Percentiles rank a stretch among this genome's conserved stretches.
Conservation (phyloP, 1,284 basidiomycete genomes). For the Pascua guehoae region DNA sequence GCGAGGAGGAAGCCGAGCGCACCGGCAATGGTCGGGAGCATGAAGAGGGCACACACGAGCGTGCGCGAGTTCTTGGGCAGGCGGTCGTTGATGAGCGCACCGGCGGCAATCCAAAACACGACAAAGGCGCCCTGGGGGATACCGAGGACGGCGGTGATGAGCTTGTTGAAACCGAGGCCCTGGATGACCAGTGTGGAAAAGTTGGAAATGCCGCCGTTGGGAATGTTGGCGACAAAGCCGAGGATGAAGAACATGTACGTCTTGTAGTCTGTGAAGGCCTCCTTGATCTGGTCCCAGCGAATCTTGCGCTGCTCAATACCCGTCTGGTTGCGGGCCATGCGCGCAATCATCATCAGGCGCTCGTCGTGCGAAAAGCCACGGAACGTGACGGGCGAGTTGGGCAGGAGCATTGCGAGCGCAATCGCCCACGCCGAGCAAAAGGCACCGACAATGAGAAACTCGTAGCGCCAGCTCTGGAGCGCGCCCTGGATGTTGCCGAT, state of each 20-base stretch:
- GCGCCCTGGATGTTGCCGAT: conserved; percentile 46
- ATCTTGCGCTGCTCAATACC: conserved; percentile 50
- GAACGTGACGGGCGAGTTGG: conserved; percentile 44
- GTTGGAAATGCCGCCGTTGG: conserved; percentile 46
- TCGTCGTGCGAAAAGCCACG: conserved; percentile 48
- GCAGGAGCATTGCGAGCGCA: conserved; percentile 37
- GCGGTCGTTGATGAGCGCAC: conserved; percentile 39
- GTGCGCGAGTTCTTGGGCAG: conserved; percentile 45
- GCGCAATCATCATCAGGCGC: conserved; percentile 48
- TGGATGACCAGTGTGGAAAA: conserved; percentile 47
- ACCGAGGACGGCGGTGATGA: conserved; percentile 46
- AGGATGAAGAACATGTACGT: conserved; percentile 42
- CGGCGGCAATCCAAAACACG: conserved; percentile 42
- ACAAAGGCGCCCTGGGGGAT: conserved; percentile 47
- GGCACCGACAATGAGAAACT: conserved; percentile 48
- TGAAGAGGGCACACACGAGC: conserved; percentile 41
- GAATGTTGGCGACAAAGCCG: conserved; percentile 46
- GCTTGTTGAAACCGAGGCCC: conserved; percentile 40
- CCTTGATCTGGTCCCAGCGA: conserved; percentile 49
- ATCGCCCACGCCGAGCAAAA: conserved; percentile 42
- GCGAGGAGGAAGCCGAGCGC: conserved; percentile 50
- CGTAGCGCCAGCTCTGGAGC: conserved; percentile 47
- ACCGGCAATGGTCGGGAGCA: conserved; percentile 48
- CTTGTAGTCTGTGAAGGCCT: conserved; percentile 39
- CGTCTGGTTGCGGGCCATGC: conserved; percentile 47